Evolutionary conservation across 306 rosid species (phyloP).

Genomic region (Dicorynia guianensis): DNA sequence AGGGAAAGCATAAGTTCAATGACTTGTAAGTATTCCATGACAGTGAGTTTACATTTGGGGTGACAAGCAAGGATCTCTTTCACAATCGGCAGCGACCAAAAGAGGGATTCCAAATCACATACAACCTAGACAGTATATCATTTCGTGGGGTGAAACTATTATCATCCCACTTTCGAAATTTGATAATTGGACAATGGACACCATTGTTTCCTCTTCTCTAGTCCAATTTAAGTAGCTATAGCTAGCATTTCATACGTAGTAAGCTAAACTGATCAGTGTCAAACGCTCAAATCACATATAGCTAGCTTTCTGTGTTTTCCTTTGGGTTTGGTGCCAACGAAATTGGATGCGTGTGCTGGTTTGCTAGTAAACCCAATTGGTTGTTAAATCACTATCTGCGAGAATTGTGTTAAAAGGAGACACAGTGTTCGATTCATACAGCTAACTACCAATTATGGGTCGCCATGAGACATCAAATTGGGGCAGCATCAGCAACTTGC

Average conservation of each 20-base stretch:
- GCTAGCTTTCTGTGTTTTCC: background rate
- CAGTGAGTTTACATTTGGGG: background rate
- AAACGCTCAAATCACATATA: too few species aligned
- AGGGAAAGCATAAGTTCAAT: background rate
- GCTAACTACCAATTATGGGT: background rate
- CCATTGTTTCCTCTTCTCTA: background rate
- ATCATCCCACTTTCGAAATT: too few species aligned
- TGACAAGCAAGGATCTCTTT: background rate
- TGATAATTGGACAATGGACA: background rate
- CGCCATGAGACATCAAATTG: background rate
- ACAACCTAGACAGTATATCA: too few species aligned
- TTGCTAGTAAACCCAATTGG: background rate
- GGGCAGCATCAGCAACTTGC: conserved; percentile 22
- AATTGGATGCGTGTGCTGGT: background rate
- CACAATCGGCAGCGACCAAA: background rate
- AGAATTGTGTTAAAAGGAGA: background rate
- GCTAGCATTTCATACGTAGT: too few species aligned
- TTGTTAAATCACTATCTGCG: background rate
- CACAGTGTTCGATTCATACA: background rate
- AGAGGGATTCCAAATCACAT: background rate
- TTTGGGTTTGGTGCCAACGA: background rate
- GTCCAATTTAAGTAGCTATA: background rate
- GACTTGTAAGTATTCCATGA: too few species aligned
- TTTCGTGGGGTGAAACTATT: too few species aligned
- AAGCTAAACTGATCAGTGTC: too few species aligned